A percentile compares a stretch with the other conserved stretches of the same genome.
phyloP scores from a whole-genome alignment of 2,329 filamentous ascomycete species.

The Cladosporium sphaerospermum region DNA sequence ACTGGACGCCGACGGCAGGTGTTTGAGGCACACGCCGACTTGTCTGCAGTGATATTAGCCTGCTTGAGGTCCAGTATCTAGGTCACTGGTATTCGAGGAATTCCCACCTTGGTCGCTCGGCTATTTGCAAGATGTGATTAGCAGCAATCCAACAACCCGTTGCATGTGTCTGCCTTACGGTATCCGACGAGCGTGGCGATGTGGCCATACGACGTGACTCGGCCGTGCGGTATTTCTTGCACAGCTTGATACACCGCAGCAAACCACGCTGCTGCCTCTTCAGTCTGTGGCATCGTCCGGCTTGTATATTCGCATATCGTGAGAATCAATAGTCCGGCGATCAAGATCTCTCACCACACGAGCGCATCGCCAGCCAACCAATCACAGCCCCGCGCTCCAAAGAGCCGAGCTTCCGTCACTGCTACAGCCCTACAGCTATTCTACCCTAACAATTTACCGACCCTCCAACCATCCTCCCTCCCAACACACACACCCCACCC shows the following conservation, averaged over 20 bases:
- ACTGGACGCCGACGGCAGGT: conserved; percentile 55
- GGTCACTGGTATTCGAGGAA: not conserved
- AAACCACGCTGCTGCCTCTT: conserved; percentile 70
- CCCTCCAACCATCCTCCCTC: not conserved
- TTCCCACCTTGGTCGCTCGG: conserved; percentile 41
- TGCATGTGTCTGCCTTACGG: conserved; percentile 45
- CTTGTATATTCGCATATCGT: conserved; percentile 12
- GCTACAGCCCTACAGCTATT: not conserved
- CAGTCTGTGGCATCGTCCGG: conserved; percentile 57
- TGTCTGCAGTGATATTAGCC: conserved; percentile 49
- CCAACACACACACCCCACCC: not conserved
- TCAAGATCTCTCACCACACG: too few species aligned
- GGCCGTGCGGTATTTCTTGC: conserved; percentile 75
- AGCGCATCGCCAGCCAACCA: too few species aligned
- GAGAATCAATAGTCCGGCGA: not conserved
- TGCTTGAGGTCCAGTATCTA: not conserved
- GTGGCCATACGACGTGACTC: conserved; percentile 82
- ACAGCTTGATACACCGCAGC: conserved; percentile 74
- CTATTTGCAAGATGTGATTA: conserved; percentile 22
- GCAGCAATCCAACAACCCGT: not conserved
- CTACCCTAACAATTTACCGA: not conserved
- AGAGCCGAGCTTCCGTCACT: not conserved
- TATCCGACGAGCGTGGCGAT: conserved; percentile 67
- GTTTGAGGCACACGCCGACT: conserved; percentile 84
- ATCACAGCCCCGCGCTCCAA: too few species aligned